Conservation (phyloP, 225 moss, liverwort and hornwort genomes). For the Bryum argenteum region DNA sequence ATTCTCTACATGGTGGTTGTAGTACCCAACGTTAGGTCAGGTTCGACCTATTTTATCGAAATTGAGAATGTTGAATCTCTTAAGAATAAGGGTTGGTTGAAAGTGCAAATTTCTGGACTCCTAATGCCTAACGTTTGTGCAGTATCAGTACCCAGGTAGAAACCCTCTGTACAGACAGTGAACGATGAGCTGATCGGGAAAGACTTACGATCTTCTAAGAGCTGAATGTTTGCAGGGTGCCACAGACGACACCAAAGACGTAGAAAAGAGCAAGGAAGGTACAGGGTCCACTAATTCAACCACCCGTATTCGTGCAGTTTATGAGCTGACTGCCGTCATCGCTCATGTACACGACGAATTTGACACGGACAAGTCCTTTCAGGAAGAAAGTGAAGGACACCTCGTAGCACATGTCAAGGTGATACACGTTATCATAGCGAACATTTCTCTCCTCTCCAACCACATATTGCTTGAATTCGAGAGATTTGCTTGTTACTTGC, state of each 20-base stretch:
- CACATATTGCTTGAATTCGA: conserved; percentile 2
- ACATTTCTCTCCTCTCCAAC: conserved; percentile 12
- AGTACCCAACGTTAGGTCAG: background rate
- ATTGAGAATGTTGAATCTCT: no score
- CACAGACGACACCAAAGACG: conserved; percentile 37
- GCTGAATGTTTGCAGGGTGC: conserved; percentile 35
- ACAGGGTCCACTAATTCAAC: conserved; percentile 36
- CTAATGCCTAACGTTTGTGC: no score
- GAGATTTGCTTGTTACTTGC: background rate
- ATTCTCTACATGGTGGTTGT: conserved; percentile 5
- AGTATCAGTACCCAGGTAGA: no score
- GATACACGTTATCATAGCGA: conserved; percentile 17
- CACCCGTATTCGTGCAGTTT: conserved; percentile 39
- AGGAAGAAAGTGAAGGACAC: conserved; percentile 65
- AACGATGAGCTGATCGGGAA: background rate
- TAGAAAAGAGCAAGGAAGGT: conserved; percentile 37
- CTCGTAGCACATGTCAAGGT: conserved; percentile 77
- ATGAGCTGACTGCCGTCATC: conserved; percentile 69
- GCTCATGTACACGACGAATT: conserved; percentile 61
- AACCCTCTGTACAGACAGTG: background rate
- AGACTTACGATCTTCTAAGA: conserved; percentile 8
- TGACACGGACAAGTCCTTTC: conserved; percentile 48
- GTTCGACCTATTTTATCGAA: no score
- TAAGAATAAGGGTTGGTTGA: no score
- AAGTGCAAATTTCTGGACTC: no score